Percentiles rank a stretch among this genome's conserved stretches.
phyloP scores from a whole-genome alignment of 2,329 filamentous ascomycete species.

The Periconia sp. region DNA sequence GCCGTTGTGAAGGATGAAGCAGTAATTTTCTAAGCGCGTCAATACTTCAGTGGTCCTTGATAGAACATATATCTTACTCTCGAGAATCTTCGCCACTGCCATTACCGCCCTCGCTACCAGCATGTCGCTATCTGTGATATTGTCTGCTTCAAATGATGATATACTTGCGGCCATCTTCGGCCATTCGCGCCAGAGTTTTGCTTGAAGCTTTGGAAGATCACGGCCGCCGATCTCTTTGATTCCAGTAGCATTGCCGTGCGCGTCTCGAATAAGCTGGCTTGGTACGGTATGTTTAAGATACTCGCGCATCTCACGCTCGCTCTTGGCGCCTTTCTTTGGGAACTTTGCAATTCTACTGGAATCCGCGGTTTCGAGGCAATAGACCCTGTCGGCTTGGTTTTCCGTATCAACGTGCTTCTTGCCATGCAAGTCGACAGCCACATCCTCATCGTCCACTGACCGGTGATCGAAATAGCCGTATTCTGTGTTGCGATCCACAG shows the following conservation, averaged over 20 bases:
- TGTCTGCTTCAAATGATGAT: neutral
- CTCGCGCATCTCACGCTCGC: slow-evolving; percentile 3
- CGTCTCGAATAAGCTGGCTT: slow-evolving; percentile 7
- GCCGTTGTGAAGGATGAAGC: neutral
- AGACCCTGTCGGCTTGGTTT: neutral
- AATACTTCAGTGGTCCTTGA: neutral
- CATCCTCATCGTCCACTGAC: neutral
- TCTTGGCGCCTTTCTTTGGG: neutral
- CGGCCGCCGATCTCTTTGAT: slow-evolving; percentile 1
- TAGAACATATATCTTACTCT: neutral
- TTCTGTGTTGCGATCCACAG: neutral
- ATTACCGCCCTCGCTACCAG: neutral
- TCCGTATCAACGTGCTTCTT: neutral
- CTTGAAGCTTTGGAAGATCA: slow-evolving; percentile 10
- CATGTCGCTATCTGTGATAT: neutral
- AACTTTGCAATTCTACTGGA: neutral
- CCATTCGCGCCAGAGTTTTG: slow-evolving; percentile 9
- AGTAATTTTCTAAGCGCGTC: neutral
- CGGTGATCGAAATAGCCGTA: no score
- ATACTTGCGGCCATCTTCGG: neutral
- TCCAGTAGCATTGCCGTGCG: neutral
- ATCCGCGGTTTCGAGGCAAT: neutral
- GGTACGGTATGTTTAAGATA: slow-evolving; percentile 4
- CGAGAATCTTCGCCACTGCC: neutral
- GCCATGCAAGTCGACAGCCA: neutral